Evolutionary conservation across 1,284 basidiomycete species (phyloP).

Genomic region (Pseudozyma pruni): DNA sequence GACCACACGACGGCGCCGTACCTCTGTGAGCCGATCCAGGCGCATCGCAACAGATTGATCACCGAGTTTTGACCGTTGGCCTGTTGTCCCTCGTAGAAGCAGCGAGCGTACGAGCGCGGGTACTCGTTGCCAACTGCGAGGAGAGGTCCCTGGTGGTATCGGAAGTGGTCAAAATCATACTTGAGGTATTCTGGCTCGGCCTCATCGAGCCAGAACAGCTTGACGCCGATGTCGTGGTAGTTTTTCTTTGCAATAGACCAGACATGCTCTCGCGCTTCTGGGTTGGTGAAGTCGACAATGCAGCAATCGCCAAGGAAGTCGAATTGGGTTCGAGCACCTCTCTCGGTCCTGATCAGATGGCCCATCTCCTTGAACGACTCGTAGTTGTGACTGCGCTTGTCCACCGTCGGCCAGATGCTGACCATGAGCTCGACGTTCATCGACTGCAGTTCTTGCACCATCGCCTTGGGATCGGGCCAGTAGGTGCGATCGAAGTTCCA

Average conservation of each 20-base stretch:
- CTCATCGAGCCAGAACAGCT: slow-evolving; percentile 38
- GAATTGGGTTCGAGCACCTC: slow-evolving; percentile 9
- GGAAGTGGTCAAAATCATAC: slow-evolving; percentile 36
- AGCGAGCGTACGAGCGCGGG: slow-evolving; percentile 18
- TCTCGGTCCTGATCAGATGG: slow-evolving; percentile 21
- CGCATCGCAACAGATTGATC: slow-evolving; percentile 31
- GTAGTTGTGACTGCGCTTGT: slow-evolving; percentile 25
- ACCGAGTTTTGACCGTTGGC: slow-evolving; percentile 11
- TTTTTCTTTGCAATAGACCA: slow-evolving; percentile 20
- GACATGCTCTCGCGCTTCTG: slow-evolving; percentile 13
- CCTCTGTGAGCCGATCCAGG: slow-evolving; percentile 25
- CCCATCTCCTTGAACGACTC: slow-evolving; percentile 18
- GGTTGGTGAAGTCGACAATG: slow-evolving; percentile 28
- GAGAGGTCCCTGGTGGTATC: slow-evolving; percentile 21
- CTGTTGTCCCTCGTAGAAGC: slow-evolving; percentile 33
- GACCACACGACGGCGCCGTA: slow-evolving; percentile 32
- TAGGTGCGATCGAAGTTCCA: slow-evolving; percentile 29
- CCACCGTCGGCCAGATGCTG: slow-evolving; percentile 34
- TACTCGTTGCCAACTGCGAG: slow-evolving; percentile 29
- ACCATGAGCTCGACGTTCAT: slow-evolving; percentile 33
- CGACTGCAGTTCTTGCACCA: slow-evolving; percentile 24
- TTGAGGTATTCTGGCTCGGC: slow-evolving; percentile 29
- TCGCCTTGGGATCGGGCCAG: slow-evolving; percentile 33
- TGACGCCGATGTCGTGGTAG: slow-evolving; percentile 27
- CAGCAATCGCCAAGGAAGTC: slow-evolving; percentile 25